phyloP scores from a whole-genome alignment of 192 early-diverging fungal genomes.

The Backusella luteola region DNA sequence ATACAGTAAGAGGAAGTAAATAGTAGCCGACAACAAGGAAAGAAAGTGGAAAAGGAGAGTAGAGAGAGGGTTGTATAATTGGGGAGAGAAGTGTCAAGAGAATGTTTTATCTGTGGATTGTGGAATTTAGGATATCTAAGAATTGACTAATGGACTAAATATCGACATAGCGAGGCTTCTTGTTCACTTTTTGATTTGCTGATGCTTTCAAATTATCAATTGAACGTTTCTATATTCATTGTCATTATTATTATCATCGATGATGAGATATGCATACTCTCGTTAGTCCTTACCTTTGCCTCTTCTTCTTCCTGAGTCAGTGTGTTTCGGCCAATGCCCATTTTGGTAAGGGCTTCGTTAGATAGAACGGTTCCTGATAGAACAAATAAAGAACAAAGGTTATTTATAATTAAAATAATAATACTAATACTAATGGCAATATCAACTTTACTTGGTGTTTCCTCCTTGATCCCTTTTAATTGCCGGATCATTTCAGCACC shows the following conservation, averaged over 20 bases:
- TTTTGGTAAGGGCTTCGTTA: conserved; percentile 20
- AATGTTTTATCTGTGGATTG: conserved; percentile 6
- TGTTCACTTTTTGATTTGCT: conserved; percentile 12
- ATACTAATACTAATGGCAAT: background rate
- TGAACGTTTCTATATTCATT: conserved; percentile 21
- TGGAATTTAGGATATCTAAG: background rate
- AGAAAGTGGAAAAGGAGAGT: background rate
- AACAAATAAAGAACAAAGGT: background rate
- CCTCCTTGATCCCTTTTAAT: conserved; percentile 24
- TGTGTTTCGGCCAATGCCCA: conserved; percentile 3
- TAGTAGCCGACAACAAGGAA: background rate
- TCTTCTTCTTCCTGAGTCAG: conserved; percentile 14
- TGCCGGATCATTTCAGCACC: conserved; percentile 30
- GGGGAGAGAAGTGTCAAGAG: background rate
- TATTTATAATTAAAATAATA: background rate
- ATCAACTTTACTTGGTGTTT: conserved; percentile 6
- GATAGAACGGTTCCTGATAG: conserved; percentile 15
- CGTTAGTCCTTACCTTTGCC: conserved; percentile 11
- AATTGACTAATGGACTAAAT: conserved; percentile 10
- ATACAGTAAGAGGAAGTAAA: background rate
- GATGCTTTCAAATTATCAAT: background rate
- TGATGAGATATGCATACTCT: background rate
- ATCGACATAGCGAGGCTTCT: conserved; percentile 19
- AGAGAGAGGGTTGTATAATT: background rate
- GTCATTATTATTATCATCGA: background rate